Percentiles rank a stretch among this genome's conserved stretches.
Conservation (phyloP, 2,329 filamentous ascomycete genomes). For the Tolypocladium cylindrosporum region DNA sequence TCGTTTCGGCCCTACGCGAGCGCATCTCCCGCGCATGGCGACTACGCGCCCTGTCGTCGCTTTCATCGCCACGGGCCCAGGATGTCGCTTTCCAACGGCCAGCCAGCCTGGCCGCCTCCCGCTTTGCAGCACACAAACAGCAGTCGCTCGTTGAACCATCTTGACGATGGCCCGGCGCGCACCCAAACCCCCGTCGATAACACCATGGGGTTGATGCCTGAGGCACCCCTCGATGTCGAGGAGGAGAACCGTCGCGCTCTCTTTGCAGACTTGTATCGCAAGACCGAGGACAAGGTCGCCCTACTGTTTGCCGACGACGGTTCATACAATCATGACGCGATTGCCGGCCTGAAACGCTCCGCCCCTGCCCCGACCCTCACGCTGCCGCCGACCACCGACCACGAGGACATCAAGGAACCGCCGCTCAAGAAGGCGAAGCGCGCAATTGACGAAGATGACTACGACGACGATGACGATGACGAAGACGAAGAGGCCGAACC, state of each 20-base stretch:
- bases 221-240: conserved; percentile 48
- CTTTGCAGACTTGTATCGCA: conserved; percentile 70
- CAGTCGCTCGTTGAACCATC: conserved; percentile 41
- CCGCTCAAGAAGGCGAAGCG: conserved; percentile 66
- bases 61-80: conserved; percentile 39
- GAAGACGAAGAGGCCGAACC: conserved; percentile 56
- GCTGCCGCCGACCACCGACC: conserved; percentile 46
- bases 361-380: conserved; percentile 26
- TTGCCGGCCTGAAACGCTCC: conserved; percentile 42
- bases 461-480: conserved; percentile 76
- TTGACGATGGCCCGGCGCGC: conserved; percentile 48
- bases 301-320: conserved; percentile 58
- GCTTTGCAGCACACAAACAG: conserved; percentile 37
- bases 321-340: conserved; percentile 38
- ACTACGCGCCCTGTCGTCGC: conserved; percentile 35
- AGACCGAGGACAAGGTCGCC: conserved; percentile 67
- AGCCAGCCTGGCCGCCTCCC: conserved; percentile 54
- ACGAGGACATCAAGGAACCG: conserved; percentile 48
- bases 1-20: conserved; percentile 40
- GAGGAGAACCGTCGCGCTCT: conserved; percentile 63
- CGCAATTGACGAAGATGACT: conserved; percentile 75
- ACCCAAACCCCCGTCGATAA: conserved; percentile 42
- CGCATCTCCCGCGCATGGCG: conserved; percentile 46
- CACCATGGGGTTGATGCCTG: conserved; percentile 44
- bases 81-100: conserved; percentile 60